A percentile compares a stretch with the other conserved stretches of the same genome.
phyloP scores from a whole-genome alignment of 2,329 filamentous ascomycete species.

The Fusarium oligoseptatum region DNA sequence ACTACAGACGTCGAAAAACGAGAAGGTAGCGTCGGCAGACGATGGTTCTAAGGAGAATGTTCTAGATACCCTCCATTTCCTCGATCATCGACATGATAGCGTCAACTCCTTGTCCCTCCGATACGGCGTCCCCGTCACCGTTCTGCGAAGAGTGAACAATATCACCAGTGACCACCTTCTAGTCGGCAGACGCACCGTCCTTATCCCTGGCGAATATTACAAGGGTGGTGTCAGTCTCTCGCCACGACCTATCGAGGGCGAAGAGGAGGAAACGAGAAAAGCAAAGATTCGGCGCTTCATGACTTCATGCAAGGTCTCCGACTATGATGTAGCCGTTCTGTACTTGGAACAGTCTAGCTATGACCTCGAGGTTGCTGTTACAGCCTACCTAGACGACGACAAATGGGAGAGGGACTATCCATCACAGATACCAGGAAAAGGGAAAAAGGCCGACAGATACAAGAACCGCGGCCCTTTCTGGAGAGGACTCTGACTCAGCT shows the following conservation, averaged over 20 bases:
- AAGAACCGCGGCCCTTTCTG: constrained; percentile 51
- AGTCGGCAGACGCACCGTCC: constrained; percentile 74
- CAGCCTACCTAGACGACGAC: constrained; percentile 78
- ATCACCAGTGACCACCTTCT: constrained; percentile 80
- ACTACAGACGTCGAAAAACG: constrained; percentile 23
- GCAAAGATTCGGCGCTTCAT: constrained; percentile 81
- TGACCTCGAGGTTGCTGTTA: constrained; percentile 74
- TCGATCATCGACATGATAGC: constrained; percentile 77
- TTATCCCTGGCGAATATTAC: constrained; percentile 80
- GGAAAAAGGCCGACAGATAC: constrained; percentile 46
- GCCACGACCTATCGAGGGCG: constrained; percentile 78
- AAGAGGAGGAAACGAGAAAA: constrained; percentile 80
- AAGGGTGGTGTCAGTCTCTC: constrained; percentile 76
- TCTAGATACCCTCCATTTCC: constrained; percentile 81
- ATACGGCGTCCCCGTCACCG: constrained; percentile 75
- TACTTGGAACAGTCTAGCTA: constrained; percentile 80
- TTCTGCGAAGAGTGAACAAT: constrained; percentile 75
- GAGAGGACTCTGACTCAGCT: constrained; percentile 45
- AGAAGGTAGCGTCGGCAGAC: constrained; percentile 43
- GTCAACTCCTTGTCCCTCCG: constrained; percentile 77
- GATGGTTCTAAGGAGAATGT: constrained; percentile 54
- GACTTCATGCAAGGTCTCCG: constrained; percentile 81
- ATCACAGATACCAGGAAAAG: constrained; percentile 35
- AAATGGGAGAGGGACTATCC: constrained; percentile 80
- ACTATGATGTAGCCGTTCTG: constrained; percentile 81